A percentile compares a stretch with the other conserved stretches of the same genome.
These are phyloP conservation scores for Vinca minor DNA, from an alignment of 257 asterid species.

Conservation along the genomic window DNA sequence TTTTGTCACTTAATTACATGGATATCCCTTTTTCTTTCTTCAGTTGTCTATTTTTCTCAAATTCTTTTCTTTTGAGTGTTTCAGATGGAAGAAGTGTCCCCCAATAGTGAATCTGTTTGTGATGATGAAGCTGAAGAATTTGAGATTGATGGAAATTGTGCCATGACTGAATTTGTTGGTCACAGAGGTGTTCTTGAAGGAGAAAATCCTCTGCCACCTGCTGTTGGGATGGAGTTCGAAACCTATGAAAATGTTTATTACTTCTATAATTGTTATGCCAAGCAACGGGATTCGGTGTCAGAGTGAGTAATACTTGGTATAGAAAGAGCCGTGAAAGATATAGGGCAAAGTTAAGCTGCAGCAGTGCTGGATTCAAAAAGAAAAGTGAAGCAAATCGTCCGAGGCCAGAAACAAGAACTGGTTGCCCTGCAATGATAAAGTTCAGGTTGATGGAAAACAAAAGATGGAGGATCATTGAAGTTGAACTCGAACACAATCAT, in stretches of 20 bases:
- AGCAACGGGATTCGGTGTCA: slow-evolving; percentile 59
- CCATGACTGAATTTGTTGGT: slow-evolving; percentile 45
- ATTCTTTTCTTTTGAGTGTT: not conserved
- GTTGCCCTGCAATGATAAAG: slow-evolving; percentile 63
- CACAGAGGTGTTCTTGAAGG: slow-evolving; percentile 38
- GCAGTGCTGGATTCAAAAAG: slow-evolving; percentile 69
- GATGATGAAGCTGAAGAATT: slow-evolving; percentile 43
- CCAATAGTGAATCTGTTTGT: slow-evolving; percentile 33
- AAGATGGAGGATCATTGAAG: slow-evolving; percentile 54
- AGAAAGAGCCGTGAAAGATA: slow-evolving; percentile 57
- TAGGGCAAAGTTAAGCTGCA: slow-evolving; percentile 59
- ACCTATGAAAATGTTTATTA: slow-evolving; percentile 54
- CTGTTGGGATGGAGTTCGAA: slow-evolving; percentile 58
- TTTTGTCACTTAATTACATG: not conserved
- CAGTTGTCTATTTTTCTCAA: not conserved
- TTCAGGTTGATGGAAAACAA: slow-evolving; percentile 48
- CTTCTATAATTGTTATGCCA: slow-evolving; percentile 56
- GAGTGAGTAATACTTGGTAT: slow-evolving; percentile 64
- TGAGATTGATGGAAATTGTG: slow-evolving; percentile 41
- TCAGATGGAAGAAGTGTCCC: slow-evolving; percentile 37
- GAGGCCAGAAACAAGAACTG: slow-evolving; percentile 62
- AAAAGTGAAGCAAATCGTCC: slow-evolving; percentile 50
- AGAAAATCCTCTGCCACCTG: slow-evolving; percentile 51
- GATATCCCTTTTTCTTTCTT: not conserved
- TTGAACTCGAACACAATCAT: slow-evolving; percentile 61